A percentile compares a stretch with the other conserved stretches of the same genome.
phyloP scores from a whole-genome alignment of 208 protist species.

The Acanthamoeba healyi region DNA sequence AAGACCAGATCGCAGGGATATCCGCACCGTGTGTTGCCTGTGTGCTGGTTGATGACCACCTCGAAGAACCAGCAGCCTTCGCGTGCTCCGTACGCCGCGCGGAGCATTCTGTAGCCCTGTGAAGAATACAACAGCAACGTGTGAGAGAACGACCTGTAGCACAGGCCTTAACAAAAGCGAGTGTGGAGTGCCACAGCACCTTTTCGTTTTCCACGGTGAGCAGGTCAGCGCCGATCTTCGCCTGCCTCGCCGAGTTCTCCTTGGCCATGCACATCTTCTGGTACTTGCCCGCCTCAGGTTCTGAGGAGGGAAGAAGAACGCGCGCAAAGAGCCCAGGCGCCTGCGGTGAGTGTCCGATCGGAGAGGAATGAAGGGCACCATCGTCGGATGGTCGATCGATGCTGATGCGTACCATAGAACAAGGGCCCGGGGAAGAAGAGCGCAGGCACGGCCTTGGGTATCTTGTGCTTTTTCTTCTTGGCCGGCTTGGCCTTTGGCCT shows the following conservation, averaged over 20 bases:
- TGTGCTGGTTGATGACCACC: slow-evolving; percentile 66
- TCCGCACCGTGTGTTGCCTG: slow-evolving; percentile 51
- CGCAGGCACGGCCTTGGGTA: not conserved
- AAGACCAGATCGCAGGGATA: too few species aligned
- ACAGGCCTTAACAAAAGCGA: too few species aligned
- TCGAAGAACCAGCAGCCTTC: slow-evolving; percentile 83
- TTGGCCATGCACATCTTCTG: slow-evolving; percentile 76
- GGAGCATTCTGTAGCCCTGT: slow-evolving; percentile 80
- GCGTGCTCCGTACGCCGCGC: slow-evolving; percentile 66
- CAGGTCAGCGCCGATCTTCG: slow-evolving; percentile 30
- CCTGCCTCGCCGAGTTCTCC: slow-evolving; percentile 79
- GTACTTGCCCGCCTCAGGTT: slow-evolving; percentile 75
- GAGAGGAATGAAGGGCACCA: not conserved
- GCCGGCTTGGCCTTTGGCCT: not conserved
- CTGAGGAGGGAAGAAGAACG: not conserved
- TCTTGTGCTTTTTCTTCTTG: slow-evolving; percentile 59
- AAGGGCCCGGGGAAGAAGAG: slow-evolving; percentile 57
- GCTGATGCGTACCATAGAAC: slow-evolving; percentile 67
- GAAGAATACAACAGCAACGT: not conserved
- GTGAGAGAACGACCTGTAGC: not conserved
- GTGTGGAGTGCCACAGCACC: not conserved
- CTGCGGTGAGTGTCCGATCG: too few species aligned
- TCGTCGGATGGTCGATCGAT: not conserved
- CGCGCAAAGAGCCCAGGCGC: too few species aligned
- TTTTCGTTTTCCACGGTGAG: slow-evolving; percentile 56